Base-by-base conservation (phyloP, 2,329 filamentous ascomycete species). In the Phoma herbarum region DNA sequence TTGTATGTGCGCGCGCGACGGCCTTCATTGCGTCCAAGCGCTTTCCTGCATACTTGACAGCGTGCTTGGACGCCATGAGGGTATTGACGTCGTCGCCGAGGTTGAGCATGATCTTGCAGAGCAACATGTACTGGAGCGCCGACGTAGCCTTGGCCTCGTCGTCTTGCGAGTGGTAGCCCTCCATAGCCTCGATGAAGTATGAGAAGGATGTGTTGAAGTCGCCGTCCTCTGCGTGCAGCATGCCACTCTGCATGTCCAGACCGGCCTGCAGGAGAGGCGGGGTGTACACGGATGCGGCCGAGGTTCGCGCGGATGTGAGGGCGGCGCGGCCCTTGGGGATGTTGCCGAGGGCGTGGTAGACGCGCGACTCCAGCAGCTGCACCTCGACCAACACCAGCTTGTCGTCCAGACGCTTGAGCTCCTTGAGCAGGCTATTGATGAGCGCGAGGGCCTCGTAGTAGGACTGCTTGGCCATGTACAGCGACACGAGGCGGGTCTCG, bases 31-130 rank as follows among this genome's bases (percentile, higher is more conserved):
- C 95, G 80, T 99, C 95, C 64, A 99, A 88, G 75, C 92, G 95
- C 81, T 94, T 92, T 70, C 94, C 93, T 29, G 93, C 93, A 76
- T 99, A 98, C 80, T 96, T 95, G 75, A 96, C 88, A 37, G 96
- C 95, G 79, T 97, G 93, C 85, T 99, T 99, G 53, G 92, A 96
- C 28, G 90, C 88, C 88, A 99, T 92, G 68, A 99, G 87, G 75
- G 90, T 88, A 81, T 94, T 96, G 77, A 99, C 94, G 78, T 99
- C 96, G 82, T 98, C 93, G 66, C 88, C 92, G 39, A 96, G 85
- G 81, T 99, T 99, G 69, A 99, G 86, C 96, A 99, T 99, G 79
- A 99, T 95, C 84, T 99, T 99, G 88, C 95, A 98, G 33, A 99
- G 88, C 53, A 99, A 87, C 95, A 99, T 99, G 84, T 99, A 99